Evolutionary conservation across 495 filamentous ascomycete species (phyloP), one percentile per base, ranked within the genome.

Genomic region (Penicillium lividum): DNA sequence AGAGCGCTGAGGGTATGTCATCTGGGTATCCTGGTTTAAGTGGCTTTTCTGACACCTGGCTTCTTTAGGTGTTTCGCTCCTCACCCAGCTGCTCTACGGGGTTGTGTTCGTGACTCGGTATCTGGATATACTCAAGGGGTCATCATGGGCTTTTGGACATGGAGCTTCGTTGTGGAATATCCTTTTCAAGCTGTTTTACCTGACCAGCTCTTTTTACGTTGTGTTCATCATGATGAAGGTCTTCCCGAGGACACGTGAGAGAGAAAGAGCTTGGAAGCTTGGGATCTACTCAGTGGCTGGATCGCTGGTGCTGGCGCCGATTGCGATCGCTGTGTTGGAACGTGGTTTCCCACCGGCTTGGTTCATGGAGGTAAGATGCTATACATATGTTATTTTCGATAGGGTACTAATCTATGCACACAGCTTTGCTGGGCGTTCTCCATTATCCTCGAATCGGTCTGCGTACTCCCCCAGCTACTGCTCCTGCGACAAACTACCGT

Each of bases 401-500:
- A 31, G 16, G 28, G 18, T 9, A 18, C 57, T 71, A 31, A 71
- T 46, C 13, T 2, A 11, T 27, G 8, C 28, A 16, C 7, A 43
- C 69, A 95, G 89, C 78, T 85, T 62, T 77, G 84, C 59, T 95
- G 90, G 88, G 83, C 84, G 47, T 97, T 97, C 75, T 95, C 90
- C 10, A 84, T 93, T 36, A 87, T 94, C 53, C 86, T 98, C 53
- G 95, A 98, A 73, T 92, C 92, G 27, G 83, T 96, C 48, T 91
- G 87, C 70, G 85, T 98, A 10, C 82, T 98, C 15, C 95, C 95
- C 0, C 94, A 98, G 65, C 85, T 98, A 0, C 81, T 97, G 11
- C 84, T 98, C 27, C 85, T 98, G 27, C 89, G 94, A 46, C 92
- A 98, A 68, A 98, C 94, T 22, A 91, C 86, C 33, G 92, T 97